These are phyloP conservation scores for Ulvella scutata DNA, from an alignment of 139 green algal genomes.

Conservation along the genomic window DNA sequence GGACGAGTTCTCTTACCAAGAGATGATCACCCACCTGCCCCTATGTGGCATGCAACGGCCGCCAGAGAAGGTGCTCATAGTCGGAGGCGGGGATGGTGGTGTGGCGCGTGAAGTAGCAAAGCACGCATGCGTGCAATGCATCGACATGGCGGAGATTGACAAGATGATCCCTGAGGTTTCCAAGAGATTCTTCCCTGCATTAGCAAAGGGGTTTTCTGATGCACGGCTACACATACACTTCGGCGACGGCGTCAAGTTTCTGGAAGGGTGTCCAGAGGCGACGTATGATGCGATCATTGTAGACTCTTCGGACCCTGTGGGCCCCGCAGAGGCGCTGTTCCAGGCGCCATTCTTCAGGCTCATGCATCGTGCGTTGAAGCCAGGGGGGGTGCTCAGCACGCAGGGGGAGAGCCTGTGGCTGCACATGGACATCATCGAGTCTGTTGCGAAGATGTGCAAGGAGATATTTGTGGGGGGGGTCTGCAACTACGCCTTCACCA, in stretches of 20 bases:
- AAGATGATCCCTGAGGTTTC: conserved; percentile 66
- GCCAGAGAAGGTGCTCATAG: conserved; percentile 69
- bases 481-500: conserved; percentile 88
- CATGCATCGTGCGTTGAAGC: conserved; percentile 78
- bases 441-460: conserved; percentile 74
- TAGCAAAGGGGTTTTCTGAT: conserved; percentile 84
- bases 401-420: conserved; percentile 87
- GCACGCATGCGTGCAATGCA: conserved; percentile 48
- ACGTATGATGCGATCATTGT: conserved; percentile 96
- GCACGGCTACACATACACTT: conserved; percentile 52
- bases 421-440: conserved; percentile 89
- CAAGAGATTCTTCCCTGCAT: conserved; percentile 80
- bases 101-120: conserved; percentile 82
- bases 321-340: conserved; percentile 85
- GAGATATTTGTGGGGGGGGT: conserved; percentile 64
- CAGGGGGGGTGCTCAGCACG: conserved; percentile 87
- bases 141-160: conserved; percentile 96
- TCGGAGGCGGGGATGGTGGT: conserved; percentile 94
- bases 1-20: conserved; percentile 95
- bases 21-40: conserved; percentile 96
- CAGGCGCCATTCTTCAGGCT: conserved; percentile 88
- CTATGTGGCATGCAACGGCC: conserved; percentile 38
- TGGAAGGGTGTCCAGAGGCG: conserved; percentile 47
- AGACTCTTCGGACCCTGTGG: conserved; percentile 92
- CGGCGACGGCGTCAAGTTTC: conserved; percentile 88